Percentiles rank a stretch among this genome's conserved stretches.
Evolutionary conservation across 1,284 basidiomycete species (phyloP).

Genomic region (Vanrija sp.): DNA sequence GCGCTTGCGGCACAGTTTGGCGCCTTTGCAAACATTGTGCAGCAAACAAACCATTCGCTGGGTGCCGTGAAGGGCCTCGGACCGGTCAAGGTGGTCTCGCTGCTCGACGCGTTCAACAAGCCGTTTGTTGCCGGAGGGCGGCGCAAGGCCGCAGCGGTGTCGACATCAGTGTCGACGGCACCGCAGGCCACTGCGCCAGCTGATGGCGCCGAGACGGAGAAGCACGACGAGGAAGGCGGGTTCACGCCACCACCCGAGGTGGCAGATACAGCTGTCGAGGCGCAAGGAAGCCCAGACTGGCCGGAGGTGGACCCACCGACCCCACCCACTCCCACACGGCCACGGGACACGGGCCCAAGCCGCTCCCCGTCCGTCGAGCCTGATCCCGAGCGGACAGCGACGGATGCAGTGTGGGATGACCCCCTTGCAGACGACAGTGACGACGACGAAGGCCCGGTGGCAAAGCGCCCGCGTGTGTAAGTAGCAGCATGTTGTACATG

Average conservation of each 20-base stretch:
- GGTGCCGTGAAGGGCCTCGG: slow-evolving; percentile 87
- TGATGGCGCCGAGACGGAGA: not conserved
- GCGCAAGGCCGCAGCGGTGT: slow-evolving; percentile 1
- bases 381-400: slow-evolving; percentile 6
- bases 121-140: slow-evolving; percentile 48
- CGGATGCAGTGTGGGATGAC: slow-evolving; percentile 8
- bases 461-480: not conserved
- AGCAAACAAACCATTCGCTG: slow-evolving; percentile 68
- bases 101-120: slow-evolving; percentile 54
- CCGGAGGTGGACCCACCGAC: not conserved
- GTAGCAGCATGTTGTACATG: no score
- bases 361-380: slow-evolving; percentile 12
- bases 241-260: not conserved
- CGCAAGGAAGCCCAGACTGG: not conserved
- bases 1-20: slow-evolving; percentile 90
- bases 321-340: slow-evolving; percentile 3
- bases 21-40: slow-evolving; percentile 74
- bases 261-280: not conserved
- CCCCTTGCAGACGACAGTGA: slow-evolving; percentile 8
- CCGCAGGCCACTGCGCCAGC: not conserved
- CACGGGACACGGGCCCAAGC: slow-evolving; percentile 1
- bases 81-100: slow-evolving; percentile 78
- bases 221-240: not conserved
- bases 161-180: not conserved
- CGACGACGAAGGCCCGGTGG: not conserved